phyloP scores from a whole-genome alignment of 345 rosid species.

The Eucalyptus erythrocorys region DNA sequence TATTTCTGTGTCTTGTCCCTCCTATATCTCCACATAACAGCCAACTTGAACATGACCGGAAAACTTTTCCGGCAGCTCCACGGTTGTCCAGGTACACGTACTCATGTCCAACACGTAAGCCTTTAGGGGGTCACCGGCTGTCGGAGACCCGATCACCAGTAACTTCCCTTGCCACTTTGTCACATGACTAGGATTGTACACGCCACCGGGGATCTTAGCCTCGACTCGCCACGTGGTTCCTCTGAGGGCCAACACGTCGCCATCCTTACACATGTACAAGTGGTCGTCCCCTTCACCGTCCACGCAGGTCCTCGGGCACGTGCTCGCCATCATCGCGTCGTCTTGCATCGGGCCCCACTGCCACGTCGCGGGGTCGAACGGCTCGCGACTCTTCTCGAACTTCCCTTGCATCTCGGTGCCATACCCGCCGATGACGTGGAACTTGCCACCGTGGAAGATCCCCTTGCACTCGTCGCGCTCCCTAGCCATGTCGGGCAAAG shows the following conservation, averaged over 20 bases:
- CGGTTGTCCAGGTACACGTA: constrained; percentile 25
- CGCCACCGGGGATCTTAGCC: constrained; percentile 39
- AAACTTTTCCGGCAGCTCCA: constrained; percentile 15
- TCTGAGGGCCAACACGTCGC: constrained; percentile 10
- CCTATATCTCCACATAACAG: constrained; percentile 43
- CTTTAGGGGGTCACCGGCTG: constrained; percentile 17
- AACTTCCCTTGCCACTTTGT: constrained; percentile 26
- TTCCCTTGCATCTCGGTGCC: constrained; percentile 62
- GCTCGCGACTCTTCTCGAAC: constrained; percentile 37
- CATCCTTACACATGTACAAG: constrained; percentile 24
- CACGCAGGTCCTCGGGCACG: constrained; percentile 26
- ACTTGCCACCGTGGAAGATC: constrained; percentile 39
- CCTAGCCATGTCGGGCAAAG: constrained; percentile 54
- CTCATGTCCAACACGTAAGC: constrained; percentile 18
- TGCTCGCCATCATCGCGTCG: not conserved
- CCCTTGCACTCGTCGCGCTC: constrained; percentile 76
- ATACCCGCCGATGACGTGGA: constrained; percentile 78
- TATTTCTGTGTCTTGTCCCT: not conserved
- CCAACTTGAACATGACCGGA: constrained; percentile 57
- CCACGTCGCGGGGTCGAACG: constrained; percentile 23
- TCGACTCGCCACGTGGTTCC: constrained; percentile 27
- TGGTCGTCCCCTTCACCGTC: not conserved
- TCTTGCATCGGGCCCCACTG: constrained; percentile 28
- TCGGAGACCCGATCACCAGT: constrained; percentile 41
- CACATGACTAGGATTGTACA: constrained; percentile 16